Evolutionary conservation across 2,329 filamentous ascomycete genomes (phyloP), one percentile per base, ranked within the genome.

Genomic region (Lasiodiplodia sp.): DNA sequence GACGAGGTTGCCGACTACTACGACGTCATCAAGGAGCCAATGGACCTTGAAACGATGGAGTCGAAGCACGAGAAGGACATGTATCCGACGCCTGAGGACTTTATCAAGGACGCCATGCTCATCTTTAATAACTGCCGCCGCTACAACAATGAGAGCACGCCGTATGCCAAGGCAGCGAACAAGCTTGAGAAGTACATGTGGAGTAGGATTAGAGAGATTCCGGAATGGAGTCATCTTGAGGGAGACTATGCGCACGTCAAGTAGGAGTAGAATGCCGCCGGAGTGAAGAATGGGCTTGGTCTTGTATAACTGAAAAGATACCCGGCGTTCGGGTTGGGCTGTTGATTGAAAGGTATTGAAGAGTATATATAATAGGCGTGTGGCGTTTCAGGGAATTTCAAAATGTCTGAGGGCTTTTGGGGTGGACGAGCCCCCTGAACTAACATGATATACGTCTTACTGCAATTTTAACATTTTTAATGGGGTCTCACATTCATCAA

Each of bases 1-100:
- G 96, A 99, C 75, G 96, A 98, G 73, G 96, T 99, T 0, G 90
- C 93, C n/a, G 96, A 99, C 79, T 99, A 99, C 82, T 98, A 98
- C 83, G 93, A 97, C 69, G 94, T 98, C 70, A 99, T 99, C 84
- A 94, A 94, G 77, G 92, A 97, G 79, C 96, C 96, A 44, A 99
- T 99, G 96, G 96, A 97, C 77, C 85, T 97, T 58, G 91, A 88
- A 58, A 97, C 94, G 23, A 98, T 99, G 95, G 96, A 98, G 80
- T 90, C 89, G 73, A 97, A 97, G 81, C 91, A 97, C 71, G 94
- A 98, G 76, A 93, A 93, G 49, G 96, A 98, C 80, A 88, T 95
- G 76, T 99, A 99, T 77, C 88, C 90, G 18, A 94, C 89, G 0
- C 95, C 96, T 0, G 94, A 98, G 77, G 96, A 98, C 75, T 97